Evolutionary conservation across 2,329 filamentous ascomycete genomes (phyloP), one percentile per base, ranked within the genome.

Genomic region (Pseudopithomyces chartarum): DNA sequence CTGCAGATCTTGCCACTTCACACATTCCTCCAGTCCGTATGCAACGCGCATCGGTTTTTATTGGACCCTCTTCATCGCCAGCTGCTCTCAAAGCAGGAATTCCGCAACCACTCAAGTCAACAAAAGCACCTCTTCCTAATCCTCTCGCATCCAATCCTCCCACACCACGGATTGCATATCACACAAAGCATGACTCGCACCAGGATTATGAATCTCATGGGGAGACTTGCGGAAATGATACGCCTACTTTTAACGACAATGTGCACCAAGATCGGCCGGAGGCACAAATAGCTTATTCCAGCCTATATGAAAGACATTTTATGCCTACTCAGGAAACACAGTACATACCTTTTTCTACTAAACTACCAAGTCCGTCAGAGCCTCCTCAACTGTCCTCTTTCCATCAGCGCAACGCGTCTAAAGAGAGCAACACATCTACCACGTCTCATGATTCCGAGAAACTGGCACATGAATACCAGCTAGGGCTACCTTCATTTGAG

Each of bases 391-490:
- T 43, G 55, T 17, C 55, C 56, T 44, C 55, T 8, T 12, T 2
- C 13, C 66, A 70, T 51, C 57, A 58, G 26, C 61, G 62, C 4
- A 56, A 54, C 44, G 49, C 44, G 15, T 65, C 62, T 2, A 22
- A 44, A 17, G 56, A 57, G 22, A 57, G 57, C 2, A 43, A 60
- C 26, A 51, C 52, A 5, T 65, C 62, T 8, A 58, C 42, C 7
- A 55, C 50, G 10, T 63, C 59, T 20, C 57, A 64, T 13, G 67
- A 68, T 40, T 62, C 64, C 2, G 56, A 39, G 8, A 60, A 62
- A 34, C 38, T 71, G 36, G 70, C 70, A 1, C 49, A 40, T 47
- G 68, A 71, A 55, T 73, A 73, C 42, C 65, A 60, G 38, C 47
- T 57, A 13, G 64, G 63, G 15, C 49, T 73, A 15, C 63, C 66